A percentile compares a stretch with the other conserved stretches of the same genome.
phyloP scores from a whole-genome alignment of 2,329 filamentous ascomycete genomes.

The Ophiostoma tasmaniense region DNA sequence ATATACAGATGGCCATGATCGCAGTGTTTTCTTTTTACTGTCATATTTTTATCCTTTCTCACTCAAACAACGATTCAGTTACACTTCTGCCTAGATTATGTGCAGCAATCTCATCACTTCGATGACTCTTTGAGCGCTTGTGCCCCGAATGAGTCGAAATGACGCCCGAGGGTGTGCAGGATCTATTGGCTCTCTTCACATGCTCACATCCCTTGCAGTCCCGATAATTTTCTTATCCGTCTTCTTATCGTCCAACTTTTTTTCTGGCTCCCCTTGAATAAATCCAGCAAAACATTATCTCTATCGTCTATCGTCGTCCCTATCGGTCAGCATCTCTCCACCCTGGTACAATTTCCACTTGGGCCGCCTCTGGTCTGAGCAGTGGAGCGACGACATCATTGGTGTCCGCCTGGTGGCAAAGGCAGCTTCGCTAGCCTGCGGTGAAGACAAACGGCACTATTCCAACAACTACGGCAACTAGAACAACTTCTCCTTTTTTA shows the following conservation, averaged over 20 bases:
- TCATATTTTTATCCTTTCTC: not conserved
- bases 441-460: not conserved
- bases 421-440: not conserved
- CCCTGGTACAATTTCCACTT: not conserved
- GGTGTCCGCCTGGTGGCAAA: not conserved
- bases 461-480: not conserved
- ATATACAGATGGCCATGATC: too few species aligned
- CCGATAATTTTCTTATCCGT: not conserved
- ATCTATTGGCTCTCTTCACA: not conserved
- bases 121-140: not conserved
- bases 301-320: not conserved
- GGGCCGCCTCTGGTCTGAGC: not conserved
- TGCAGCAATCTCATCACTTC: not conserved
- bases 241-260: not conserved
- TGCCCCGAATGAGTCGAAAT: not conserved
- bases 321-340: not conserved
- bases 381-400: not conserved
- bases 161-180: not conserved
- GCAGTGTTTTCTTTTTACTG: too few species aligned
- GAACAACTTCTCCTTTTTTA: too few species aligned
- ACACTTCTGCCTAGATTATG: not conserved
- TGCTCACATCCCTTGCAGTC: not conserved
- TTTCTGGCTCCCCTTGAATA: not conserved
- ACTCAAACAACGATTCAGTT: not conserved
- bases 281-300: not conserved